Evolutionary conservation across 805 yeast species (phyloP), one percentile per base, ranked within the genome.

Genomic region (Metschnikowia gruessii): DNA sequence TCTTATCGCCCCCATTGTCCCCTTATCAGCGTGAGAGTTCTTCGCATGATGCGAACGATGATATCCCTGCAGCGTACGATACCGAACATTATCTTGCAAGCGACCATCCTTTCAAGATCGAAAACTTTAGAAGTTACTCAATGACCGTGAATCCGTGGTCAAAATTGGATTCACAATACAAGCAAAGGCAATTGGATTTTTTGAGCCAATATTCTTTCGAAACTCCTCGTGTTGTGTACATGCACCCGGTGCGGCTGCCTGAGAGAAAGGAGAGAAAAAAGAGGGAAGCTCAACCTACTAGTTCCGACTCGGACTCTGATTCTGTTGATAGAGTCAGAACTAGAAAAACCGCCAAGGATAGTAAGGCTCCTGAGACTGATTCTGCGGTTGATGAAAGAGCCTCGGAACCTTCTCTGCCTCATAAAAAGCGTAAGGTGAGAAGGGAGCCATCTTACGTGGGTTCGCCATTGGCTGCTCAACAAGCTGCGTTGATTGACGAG

Each of bases 401-500:
- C 64, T 43, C 47, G 22, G 30, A 41, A 26, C 46, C 67, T 24
- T 30, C 50, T 6, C 60, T 70, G 28, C 49, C 63, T 59, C 64
- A 78, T 56, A 56, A 62, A 49, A 73, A 74, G 70, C 68, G 68
- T 55, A 74, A 68, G 53, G 60, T 62, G 18, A 66, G 71, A 48
- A 65, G 59, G 39, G 65, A 62, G 28, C 43, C 62, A 1, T 49
- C 65, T 11, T 52, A 58, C 37, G 46, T 58, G 66, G 46, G 68
- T 17, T 52, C 76, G 22, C 65, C 77, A 1, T 63, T 76, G 36
- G 68, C 75, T 17, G 56, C 62, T 15, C 69, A 71, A 34, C 74
- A 70, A 49, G 77, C 79, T 40, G 70, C 77, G n/a, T 75, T 75
- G 47, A 76, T 77, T 46, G 87, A 87, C 75, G 85, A 82, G 61